Percentiles rank a stretch among this genome's conserved stretches.
Conservation (phyloP, 805 yeast species). For the Wickerhamiella cacticola region DNA sequence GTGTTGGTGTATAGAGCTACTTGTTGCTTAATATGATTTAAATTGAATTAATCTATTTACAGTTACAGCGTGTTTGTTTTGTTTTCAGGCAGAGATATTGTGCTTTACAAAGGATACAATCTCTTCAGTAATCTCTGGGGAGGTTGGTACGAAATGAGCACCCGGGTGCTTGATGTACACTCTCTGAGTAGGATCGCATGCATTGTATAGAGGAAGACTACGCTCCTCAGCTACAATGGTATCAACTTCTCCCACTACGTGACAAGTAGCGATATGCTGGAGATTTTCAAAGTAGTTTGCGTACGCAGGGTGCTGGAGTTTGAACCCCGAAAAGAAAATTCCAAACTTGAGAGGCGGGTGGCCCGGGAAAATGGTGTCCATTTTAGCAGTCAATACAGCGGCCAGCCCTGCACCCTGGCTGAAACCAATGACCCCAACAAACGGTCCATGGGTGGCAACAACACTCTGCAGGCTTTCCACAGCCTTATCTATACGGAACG, state of each 20-base stretch:
- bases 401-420: conserved; percentile 91
- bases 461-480: conserved; percentile 42
- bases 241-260: conserved; percentile 76
- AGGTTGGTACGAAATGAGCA: conserved; percentile 92
- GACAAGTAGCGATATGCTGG: conserved; percentile 41
- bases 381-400: conserved; percentile 52
- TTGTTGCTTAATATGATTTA: too few species aligned
- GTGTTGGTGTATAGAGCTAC: background rate
- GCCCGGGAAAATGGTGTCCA: conserved; percentile 41
- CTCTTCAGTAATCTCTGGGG: conserved; percentile 39
- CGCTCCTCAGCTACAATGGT: conserved; percentile 71
- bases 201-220: conserved; percentile 45
- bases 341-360: conserved; percentile 56
- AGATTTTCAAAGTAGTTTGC: conserved; percentile 27
- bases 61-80: too few species aligned
- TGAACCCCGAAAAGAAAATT: conserved; percentile 58
- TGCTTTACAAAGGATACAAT: conserved; percentile 25
- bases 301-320: conserved; percentile 22
- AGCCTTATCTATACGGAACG: conserved; percentile 32
- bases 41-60: too few species aligned
- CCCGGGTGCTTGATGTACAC: conserved; percentile 72
- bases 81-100: background rate
- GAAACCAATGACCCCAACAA: conserved; percentile 80
- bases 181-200: conserved; percentile 36
- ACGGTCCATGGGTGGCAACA: conserved; percentile 60